Conservation (phyloP, 805 yeast species). For the Ogataea pilisensis region DNA sequence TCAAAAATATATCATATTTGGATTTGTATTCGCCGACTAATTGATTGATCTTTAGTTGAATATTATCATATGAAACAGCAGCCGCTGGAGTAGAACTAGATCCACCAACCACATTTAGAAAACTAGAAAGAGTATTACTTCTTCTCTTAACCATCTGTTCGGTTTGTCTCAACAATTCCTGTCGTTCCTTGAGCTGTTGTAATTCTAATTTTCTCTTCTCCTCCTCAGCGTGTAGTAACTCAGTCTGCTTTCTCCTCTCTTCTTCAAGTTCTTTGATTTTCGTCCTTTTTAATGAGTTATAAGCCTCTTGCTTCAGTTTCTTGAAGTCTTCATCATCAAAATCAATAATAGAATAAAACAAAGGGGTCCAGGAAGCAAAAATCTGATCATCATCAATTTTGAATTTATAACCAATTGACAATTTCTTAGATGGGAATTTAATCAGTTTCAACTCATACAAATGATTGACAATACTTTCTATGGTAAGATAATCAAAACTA, state of each 20-base stretch:
- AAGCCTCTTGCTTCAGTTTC: constrained; percentile 2
- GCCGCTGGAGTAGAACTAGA: too few relatives aligned
- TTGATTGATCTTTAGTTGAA: background rate
- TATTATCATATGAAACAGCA: too few relatives aligned
- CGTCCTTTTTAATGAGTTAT: background rate
- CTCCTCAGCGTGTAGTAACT: too few relatives aligned
- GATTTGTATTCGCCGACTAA: constrained; percentile 3
- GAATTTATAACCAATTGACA: constrained; percentile 11
- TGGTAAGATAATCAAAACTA: constrained; percentile 9
- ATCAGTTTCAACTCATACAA: constrained; percentile 14
- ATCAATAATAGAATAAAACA: constrained; percentile 8
- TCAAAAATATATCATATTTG: constrained; percentile 7
- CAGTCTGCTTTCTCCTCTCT: too few relatives aligned
- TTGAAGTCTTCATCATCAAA: constrained; percentile 5
- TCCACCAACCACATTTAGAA: constrained; percentile 2
- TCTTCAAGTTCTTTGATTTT: constrained; percentile 3
- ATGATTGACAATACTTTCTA: constrained; percentile 16
- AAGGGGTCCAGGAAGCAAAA: constrained; percentile 15
- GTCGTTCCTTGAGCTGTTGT: too few relatives aligned
- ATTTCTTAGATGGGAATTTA: constrained; percentile 13
- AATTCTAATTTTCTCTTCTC: too few relatives aligned
- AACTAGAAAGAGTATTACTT: constrained; percentile 1
- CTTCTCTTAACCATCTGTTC: constrained; percentile 3
- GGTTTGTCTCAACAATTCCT: background rate
- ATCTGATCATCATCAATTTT: constrained; percentile 15